A percentile compares a stretch with the other conserved stretches of the same genome.
These are phyloP conservation scores for Lepidium aucheri DNA, from an alignment of 345 rosid species.

Conservation along the genomic window DNA sequence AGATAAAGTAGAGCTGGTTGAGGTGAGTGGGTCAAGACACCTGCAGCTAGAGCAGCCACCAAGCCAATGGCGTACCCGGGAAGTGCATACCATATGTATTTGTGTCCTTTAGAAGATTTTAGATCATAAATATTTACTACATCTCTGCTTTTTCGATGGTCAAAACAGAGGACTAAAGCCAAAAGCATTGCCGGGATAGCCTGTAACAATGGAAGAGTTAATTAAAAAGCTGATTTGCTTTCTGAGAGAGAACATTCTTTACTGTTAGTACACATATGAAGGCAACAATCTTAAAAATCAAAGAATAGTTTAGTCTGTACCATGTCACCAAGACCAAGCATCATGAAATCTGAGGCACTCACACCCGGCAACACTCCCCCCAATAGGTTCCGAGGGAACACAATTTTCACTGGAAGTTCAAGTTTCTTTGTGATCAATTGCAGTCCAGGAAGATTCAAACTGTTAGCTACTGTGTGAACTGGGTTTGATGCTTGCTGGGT, in stretches of 20 bases:
- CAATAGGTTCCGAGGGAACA: slow-evolving; percentile 75
- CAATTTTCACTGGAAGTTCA: slow-evolving; percentile 89
- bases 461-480: slow-evolving; percentile 84
- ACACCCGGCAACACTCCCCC: slow-evolving; percentile 61
- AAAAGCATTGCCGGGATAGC: slow-evolving; percentile 97
- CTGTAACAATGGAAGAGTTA: slow-evolving; percentile 33
- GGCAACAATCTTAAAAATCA: neutral
- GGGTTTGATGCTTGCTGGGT: slow-evolving; percentile 96
- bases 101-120: slow-evolving; percentile 66
- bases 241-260: neutral
- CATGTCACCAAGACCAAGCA: slow-evolving; percentile 99
- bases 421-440: slow-evolving; percentile 89
- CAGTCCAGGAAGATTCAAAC: slow-evolving; percentile 92
- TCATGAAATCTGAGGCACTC: slow-evolving; percentile 72
- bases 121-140: slow-evolving; percentile 56
- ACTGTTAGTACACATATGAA: neutral
- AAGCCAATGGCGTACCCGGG: slow-evolving; percentile 87
- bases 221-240: neutral
- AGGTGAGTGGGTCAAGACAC: slow-evolving; percentile 71
- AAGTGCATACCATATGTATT: slow-evolving; percentile 87
- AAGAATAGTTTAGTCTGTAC: slow-evolving; percentile 34
- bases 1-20: slow-evolving; percentile 95
- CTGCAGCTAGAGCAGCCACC: slow-evolving; percentile 70
- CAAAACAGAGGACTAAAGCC: slow-evolving; percentile 81
- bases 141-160: slow-evolving; percentile 77